Evolutionary conservation across 768 basidiomycete genomes (phyloP), one percentile per base, ranked within the genome.

Genomic region (Punctularia strigosozonata): DNA sequence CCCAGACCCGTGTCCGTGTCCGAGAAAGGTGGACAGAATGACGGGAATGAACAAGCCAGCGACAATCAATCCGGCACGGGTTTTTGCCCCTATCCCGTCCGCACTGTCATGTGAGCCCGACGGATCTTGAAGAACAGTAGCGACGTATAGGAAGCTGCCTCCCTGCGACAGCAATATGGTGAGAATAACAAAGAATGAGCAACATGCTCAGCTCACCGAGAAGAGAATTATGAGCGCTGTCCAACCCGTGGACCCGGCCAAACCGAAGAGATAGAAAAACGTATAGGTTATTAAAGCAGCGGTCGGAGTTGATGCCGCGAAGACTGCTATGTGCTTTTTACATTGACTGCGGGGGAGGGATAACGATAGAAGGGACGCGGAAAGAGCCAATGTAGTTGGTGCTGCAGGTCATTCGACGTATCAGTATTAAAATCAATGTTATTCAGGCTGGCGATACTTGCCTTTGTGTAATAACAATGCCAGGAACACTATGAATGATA

Each of bases 401-500:
- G 84, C 92, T 94, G 49, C 24, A 25, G 34, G 22, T 14, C 8
- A 33, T 18, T 17, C 19, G 4, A n/a, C 12, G 39, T 3, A 21
- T n/a, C 14, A 35, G 33, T 19, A 10, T n/a, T n/a, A 32, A 31
- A 5, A 8, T 30, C 10, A 30, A 30, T 30, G 10, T 30, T 30
- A 30, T n/a, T n/a, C n/a, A 15, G 28, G 15, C 15, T 10, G 28
- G 28, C 10, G 10, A n/a, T 30, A 35, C 45, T 20, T 33, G 70
- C 86, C 85, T 73, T 98, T 98, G 60, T 98, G 95, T 17, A 98
- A 66, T 35, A 87, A 68, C 30, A 99, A 73, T 3, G 95, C 92
- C 18, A 95, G 53, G 54, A 98, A 98, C 3, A 99, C 82, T 31
- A 97, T 66, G 7, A 89, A 51, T 1, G 91, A 85, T 23, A 97